Evolutionary conservation across 441 rosid species (phyloP), one percentile per base, ranked within the genome.

Genomic region (Capsella rubella): DNA sequence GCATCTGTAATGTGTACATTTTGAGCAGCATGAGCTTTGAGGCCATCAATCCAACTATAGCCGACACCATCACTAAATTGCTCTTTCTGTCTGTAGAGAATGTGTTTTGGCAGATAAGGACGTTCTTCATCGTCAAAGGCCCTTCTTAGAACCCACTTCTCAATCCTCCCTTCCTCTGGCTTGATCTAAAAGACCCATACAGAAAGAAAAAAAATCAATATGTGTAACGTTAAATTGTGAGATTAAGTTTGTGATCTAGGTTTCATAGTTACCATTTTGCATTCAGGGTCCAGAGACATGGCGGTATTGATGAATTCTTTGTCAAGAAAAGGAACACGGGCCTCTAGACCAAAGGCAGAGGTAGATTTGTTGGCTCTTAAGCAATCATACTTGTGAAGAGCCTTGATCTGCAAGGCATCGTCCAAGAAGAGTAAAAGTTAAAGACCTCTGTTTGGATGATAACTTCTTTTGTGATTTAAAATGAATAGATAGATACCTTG

Each of bases 51-150:
- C 98, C 98, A 93, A 70, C 96, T 91, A 67, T 91, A 93, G 57
- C 98, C 97, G 32, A 93, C 97, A 61, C 97, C 97, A 64, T 93
- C 97, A 78, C 98, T 93, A 37, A 93, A 91, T 68, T 93, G 96
- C 63, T 93, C 98, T 60, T 89, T 93, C 81, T 90, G 98, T 73
- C 96, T 90, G 82, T 90, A 91, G 40, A 93, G 82, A 58, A 93
- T 87, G 80, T 90, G 96, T 91, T 91, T 90, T 49, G 97, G 98
- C 39, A 93, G 82, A 78, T 89, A 91, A 5, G 97, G 97, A 61
- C 32, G 83, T 62, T 91, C 87, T 74, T 88, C 91, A 3, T 91
- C 93, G 61, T 93, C 95, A 3, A 93, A 93, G 31, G 98, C 96
- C 81, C 75, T 87, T 73, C 98, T 84, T 15, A 90, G 78, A 64